Base-by-base conservation (phyloP, 106 monocot species). In the Phalaenopsis aphrodite region DNA sequence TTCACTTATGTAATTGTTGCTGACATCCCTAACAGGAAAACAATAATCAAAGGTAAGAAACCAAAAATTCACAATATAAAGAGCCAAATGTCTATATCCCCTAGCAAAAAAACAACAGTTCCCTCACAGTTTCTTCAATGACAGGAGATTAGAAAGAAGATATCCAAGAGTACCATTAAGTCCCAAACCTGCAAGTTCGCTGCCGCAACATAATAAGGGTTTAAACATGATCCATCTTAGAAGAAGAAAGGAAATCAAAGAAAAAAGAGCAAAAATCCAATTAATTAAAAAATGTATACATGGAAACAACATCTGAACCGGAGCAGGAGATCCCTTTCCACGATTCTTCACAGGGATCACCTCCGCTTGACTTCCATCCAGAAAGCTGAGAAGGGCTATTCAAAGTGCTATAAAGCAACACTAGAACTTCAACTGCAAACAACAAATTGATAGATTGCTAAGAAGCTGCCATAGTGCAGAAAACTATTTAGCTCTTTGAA, bases 101-200 rank as follows among this genome's bases (percentile, higher is more conserved):
- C 17, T 43, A 48, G 64, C 42, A 79, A 39, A 49, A 77, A 82
- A 15, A 5, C 55, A 17, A 64, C 47, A 74, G 11, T 68, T 81
- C 56, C n/a, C 93, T 88, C 81, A 96, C 96, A 96, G 56, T 77
- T 88, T 91, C 79, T 67, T 91, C 88, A 96, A 80, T 6, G 93
- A 93, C 41, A 78, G 43, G 7, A 96, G 89, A 83, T 88, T 75
- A 3, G 91, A 87, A 36, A 96, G 93, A 9, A 82, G 82, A 75
- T 91, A 96, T 12, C 96, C 96, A 14, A 96, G 84, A 47, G 88
- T 89, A 42, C 96, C 93, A 81, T 83, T 93, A 23, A 96, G 85
- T 24, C 87, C 83, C 57, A 91, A 69, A 55, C 96, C 96, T 49
- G 89, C 83, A 42, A 96, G 46, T 39, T 90, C 81, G 45, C 96